phyloP scores from a whole-genome alignment of 2,329 filamentous ascomycete genomes.

The Colletotrichum eremochloae region DNA sequence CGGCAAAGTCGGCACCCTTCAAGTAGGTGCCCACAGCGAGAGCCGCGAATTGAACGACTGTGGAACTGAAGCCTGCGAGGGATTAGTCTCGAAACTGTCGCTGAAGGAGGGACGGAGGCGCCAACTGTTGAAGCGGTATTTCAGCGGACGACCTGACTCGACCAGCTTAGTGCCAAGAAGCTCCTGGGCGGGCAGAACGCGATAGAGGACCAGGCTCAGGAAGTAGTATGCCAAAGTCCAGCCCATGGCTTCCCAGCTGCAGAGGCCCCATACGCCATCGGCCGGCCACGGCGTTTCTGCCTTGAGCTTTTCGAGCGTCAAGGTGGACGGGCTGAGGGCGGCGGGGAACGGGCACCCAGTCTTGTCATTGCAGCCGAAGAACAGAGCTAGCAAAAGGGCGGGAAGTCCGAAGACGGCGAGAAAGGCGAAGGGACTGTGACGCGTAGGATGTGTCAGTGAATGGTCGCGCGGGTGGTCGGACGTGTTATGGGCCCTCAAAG shows the following conservation, averaged over 20 bases:
- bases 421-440: conserved; percentile 75
- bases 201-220: conserved; percentile 79
- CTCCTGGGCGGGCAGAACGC: conserved; percentile 78
- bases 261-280: conserved; percentile 74
- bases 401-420: conserved; percentile 83
- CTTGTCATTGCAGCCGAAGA: conserved; percentile 88
- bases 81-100: fast-evolving
- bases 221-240: conserved; percentile 82
- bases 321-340: conserved; percentile 74
- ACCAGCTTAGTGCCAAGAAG: conserved; percentile 75
- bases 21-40: conserved; percentile 67
- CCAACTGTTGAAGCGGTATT: conserved; percentile 80
- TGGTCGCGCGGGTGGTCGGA: background rate
- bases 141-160: conserved; percentile 74
- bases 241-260: conserved; percentile 74
- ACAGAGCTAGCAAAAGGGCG: conserved; percentile 77
- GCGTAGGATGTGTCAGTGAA: background rate
- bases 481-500: conserved; percentile 49
- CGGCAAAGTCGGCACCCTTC: conserved; percentile 75
- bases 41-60: conserved; percentile 21
- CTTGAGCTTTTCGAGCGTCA: conserved; percentile 79
- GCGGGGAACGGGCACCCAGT: conserved; percentile 88
- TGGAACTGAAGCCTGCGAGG: conserved; percentile 10
- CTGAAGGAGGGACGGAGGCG: background rate
- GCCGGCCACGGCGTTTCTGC: conserved; percentile 81